Conservation (phyloP, 768 basidiomycete species). For the Pholiota molesta region DNA sequence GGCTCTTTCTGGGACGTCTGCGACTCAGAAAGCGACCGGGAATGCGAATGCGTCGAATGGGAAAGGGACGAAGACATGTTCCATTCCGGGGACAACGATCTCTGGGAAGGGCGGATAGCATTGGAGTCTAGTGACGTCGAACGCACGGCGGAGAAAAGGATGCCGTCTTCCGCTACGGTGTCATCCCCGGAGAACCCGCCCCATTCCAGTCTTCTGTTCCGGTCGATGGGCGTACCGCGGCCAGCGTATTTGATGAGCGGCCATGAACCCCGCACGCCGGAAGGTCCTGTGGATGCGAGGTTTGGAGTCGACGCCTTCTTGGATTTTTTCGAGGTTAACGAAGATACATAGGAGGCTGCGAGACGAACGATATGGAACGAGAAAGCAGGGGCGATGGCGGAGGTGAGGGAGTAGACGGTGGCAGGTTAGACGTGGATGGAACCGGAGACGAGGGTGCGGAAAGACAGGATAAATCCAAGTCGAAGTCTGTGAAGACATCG, state of each 20-base stretch:
- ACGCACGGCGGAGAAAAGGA: slow-evolving; percentile 42
- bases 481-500: slow-evolving; percentile 48
- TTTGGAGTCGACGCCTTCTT: slow-evolving; percentile 32
- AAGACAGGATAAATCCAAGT: slow-evolving; percentile 48
- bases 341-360: slow-evolving; percentile 29
- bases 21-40: slow-evolving; percentile 8
- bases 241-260: slow-evolving; percentile 47
- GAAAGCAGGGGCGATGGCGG: slow-evolving; percentile 37
- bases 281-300: slow-evolving; percentile 28
- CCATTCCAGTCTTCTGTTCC: slow-evolving; percentile 46
- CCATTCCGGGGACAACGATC: slow-evolving; percentile 41
- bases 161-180: slow-evolving; percentile 45
- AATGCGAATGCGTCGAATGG: slow-evolving; percentile 15
- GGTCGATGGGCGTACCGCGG: slow-evolving; percentile 52
- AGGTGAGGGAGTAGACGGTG: slow-evolving; percentile 31
- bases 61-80: slow-evolving; percentile 26
- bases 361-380: slow-evolving; percentile 38
- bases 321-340: slow-evolving; percentile 23
- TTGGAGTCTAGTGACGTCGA: slow-evolving; percentile 45
- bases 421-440: slow-evolving; percentile 35
- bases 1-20: slow-evolving; percentile 7
- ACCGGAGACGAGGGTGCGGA: slow-evolving; percentile 44
- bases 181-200: slow-evolving; percentile 39
- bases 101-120: slow-evolving; percentile 22
- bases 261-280: slow-evolving; percentile 44